Percentiles rank a stretch among this genome's conserved stretches.
phyloP scores from a whole-genome alignment of 1,284 basidiomycete genomes.

The Leucoagaricus sp. region DNA sequence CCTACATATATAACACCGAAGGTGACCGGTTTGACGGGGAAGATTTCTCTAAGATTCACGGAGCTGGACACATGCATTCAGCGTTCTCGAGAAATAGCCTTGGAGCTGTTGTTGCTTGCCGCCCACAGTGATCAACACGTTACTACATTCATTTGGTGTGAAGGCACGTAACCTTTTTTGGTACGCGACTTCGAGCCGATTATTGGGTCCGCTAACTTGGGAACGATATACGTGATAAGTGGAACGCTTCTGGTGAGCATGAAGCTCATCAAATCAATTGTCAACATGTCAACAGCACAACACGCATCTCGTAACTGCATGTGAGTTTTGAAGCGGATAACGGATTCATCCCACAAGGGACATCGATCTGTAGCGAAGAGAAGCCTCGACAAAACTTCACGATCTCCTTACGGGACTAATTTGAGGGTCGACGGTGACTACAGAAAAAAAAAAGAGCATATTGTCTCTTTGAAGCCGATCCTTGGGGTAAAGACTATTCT shows the following conservation, averaged over 20 bases:
- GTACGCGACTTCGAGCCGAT: neutral
- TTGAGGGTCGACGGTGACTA: constrained; percentile 1
- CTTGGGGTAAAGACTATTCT: neutral
- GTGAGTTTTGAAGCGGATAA: neutral
- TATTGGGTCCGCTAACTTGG: neutral
- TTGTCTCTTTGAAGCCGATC: neutral
- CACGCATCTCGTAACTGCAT: neutral
- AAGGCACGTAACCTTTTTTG: neutral
- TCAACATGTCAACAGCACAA: neutral
- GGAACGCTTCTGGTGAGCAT: neutral
- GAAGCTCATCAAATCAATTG: neutral
- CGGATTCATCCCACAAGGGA: neutral
- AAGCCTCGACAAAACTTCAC: neutral
- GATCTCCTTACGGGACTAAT: neutral
- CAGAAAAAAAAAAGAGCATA: neutral
- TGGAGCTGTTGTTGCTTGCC: neutral
- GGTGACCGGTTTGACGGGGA: neutral
- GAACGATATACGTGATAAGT: neutral
- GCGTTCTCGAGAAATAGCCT: neutral
- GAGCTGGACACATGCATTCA: neutral
- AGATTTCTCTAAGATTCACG: neutral
- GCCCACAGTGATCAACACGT: constrained; percentile 1
- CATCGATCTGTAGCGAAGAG: neutral
- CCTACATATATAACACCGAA: too few species aligned
- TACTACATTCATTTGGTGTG: neutral